Conservation (phyloP, 768 basidiomycete species). For the Tubosaeta brunneosetosa region DNA sequence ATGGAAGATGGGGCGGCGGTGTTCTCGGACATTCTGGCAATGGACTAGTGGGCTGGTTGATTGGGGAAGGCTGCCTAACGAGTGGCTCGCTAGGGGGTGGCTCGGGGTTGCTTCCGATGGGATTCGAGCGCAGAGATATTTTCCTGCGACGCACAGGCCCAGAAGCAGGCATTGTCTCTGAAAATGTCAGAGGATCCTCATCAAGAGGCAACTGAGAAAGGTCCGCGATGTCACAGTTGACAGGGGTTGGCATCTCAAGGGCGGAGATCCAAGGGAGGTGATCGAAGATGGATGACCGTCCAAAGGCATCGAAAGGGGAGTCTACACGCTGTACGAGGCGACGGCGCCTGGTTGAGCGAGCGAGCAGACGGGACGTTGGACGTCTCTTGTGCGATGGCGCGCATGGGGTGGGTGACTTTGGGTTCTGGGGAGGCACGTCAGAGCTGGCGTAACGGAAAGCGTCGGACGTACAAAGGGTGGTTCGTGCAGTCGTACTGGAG, state of each 20-base stretch:
- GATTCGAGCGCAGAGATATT: slow-evolving; percentile 47
- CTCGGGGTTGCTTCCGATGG: slow-evolving; percentile 33
- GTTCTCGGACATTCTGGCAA: slow-evolving; percentile 25
- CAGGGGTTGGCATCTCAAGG: slow-evolving; percentile 44
- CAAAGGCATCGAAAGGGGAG: slow-evolving; percentile 34
- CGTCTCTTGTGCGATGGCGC: slow-evolving; percentile 36
- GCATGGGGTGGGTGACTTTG: slow-evolving; percentile 38
- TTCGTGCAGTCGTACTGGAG: slow-evolving; percentile 36
- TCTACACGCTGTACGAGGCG: slow-evolving; percentile 41
- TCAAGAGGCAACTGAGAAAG: slow-evolving; percentile 51
- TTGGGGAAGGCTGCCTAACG: slow-evolving; percentile 17
- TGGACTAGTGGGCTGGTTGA: slow-evolving; percentile 28
- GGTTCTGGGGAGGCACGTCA: slow-evolving; percentile 29
- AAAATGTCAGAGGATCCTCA: slow-evolving; percentile 19
- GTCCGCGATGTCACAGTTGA: slow-evolving; percentile 58
- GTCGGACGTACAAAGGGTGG: slow-evolving; percentile 19
- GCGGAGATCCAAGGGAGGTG: slow-evolving; percentile 64
- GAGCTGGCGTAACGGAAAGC: neutral
- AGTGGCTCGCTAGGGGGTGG: slow-evolving; percentile 11
- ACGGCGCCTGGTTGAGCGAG: slow-evolving; percentile 39
- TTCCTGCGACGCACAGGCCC: slow-evolving; percentile 62
- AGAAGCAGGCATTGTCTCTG: slow-evolving; percentile 24
- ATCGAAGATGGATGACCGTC: slow-evolving; percentile 45
- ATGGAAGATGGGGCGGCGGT: slow-evolving; percentile 33
- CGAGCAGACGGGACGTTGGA: slow-evolving; percentile 27